phyloP scores from a whole-genome alignment of 306 rosid genomes.

The Nissolia schottii region DNA sequence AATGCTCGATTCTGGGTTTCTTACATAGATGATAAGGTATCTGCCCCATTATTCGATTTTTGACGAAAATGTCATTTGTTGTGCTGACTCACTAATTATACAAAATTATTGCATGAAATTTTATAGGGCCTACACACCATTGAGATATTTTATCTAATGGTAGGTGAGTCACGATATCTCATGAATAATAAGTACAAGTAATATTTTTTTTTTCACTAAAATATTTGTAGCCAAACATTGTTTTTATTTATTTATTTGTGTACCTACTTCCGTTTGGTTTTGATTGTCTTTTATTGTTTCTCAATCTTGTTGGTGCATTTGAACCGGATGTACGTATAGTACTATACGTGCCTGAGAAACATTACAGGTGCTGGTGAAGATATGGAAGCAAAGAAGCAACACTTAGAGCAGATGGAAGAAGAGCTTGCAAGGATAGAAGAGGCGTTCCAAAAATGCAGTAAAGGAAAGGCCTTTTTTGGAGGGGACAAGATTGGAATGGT shows the following conservation, averaged over 20 bases:
- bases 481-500: conserved; percentile 50
- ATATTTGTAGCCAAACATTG: too few relatives aligned
- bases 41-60: too few relatives aligned
- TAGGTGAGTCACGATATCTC: too few relatives aligned
- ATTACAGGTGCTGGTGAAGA: background rate
- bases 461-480: conserved; percentile 52
- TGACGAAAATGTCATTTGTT: too few relatives aligned
- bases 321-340: conserved; percentile 29
- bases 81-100: too few relatives aligned
- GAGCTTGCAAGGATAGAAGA: conserved; percentile 42
- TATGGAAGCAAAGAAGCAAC: conserved; percentile 44
- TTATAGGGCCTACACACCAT: too few relatives aligned
- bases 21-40: conserved; percentile 50
- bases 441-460: conserved; percentile 27
- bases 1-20: conserved; percentile 46
- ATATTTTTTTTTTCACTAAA: too few relatives aligned
- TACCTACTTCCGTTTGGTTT: too few relatives aligned
- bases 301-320: background rate
- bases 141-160: too few relatives aligned
- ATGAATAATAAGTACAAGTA: too few relatives aligned
- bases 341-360: conserved; percentile 4
- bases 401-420: conserved; percentile 21
- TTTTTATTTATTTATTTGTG: too few relatives aligned
- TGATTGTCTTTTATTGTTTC: background rate
- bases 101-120: too few relatives aligned